phyloP scores from a whole-genome alignment of 1,284 basidiomycete genomes.

The Ustilago loliicola region DNA sequence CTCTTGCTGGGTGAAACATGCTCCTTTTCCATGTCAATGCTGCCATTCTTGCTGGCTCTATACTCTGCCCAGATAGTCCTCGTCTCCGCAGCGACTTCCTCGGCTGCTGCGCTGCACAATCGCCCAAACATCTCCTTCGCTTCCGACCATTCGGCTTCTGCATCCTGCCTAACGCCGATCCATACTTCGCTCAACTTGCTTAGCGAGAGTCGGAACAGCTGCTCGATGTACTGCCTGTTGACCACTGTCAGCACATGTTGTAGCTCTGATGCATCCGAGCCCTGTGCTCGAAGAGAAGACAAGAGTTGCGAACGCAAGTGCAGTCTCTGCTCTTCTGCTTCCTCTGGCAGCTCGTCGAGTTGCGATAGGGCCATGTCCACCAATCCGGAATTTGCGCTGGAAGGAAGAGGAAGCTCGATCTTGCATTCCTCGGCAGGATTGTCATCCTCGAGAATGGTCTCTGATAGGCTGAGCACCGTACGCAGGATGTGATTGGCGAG shows the following conservation, averaged over 20 bases:
- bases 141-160: slow-evolving; percentile 6
- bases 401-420: slow-evolving; percentile 22
- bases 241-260: slow-evolving; percentile 6
- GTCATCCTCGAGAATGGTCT: slow-evolving; percentile 38
- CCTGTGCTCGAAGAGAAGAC: slow-evolving; percentile 6
- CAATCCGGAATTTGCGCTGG: neutral
- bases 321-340: slow-evolving; percentile 19
- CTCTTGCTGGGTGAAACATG: slow-evolving; percentile 3
- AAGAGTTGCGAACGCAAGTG: slow-evolving; percentile 24
- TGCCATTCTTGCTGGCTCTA: neutral
- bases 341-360: slow-evolving; percentile 24
- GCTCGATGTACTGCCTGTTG: slow-evolving; percentile 20
- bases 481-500: slow-evolving; percentile 45
- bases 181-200: slow-evolving; percentile 24
- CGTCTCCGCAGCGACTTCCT: slow-evolving; percentile 32
- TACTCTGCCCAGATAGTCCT: slow-evolving; percentile 18
- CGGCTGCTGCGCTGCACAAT: slow-evolving; percentile 27
- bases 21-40: neutral
- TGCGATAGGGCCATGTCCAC: slow-evolving; percentile 33
- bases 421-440: slow-evolving; percentile 8
- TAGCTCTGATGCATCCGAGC: neutral
- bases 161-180: slow-evolving; percentile 16
- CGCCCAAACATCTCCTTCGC: slow-evolving; percentile 9
- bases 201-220: slow-evolving; percentile 29
- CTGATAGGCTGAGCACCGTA: slow-evolving; percentile 29